These are phyloP conservation scores for Millerozyma acaciae DNA, from an alignment of 805 yeast genomes.

Conservation along the genomic window DNA sequence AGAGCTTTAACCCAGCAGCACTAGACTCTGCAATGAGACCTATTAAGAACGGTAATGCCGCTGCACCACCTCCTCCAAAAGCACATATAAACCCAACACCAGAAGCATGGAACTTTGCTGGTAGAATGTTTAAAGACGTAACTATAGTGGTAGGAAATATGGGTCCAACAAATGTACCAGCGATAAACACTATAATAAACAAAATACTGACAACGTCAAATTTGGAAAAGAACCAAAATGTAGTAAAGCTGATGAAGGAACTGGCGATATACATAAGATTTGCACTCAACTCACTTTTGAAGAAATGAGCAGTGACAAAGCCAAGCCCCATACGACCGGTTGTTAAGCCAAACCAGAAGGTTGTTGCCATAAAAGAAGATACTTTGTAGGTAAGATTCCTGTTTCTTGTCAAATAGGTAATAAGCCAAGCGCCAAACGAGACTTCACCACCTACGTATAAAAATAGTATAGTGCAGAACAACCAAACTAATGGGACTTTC, in stretches of 20 bases:
- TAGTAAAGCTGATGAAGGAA: slow-evolving; percentile 24
- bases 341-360: slow-evolving; percentile 51
- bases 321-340: slow-evolving; percentile 47
- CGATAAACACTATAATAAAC: slow-evolving; percentile 31
- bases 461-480: slow-evolving; percentile 41
- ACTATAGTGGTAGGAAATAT: slow-evolving; percentile 66
- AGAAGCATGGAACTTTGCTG: slow-evolving; percentile 53
- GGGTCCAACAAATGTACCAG: slow-evolving; percentile 54
- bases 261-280: slow-evolving; percentile 35
- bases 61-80: slow-evolving; percentile 81
- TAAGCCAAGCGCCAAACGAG: slow-evolving; percentile 52
- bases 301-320: slow-evolving; percentile 48
- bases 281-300: slow-evolving; percentile 45
- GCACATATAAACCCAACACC: slow-evolving; percentile 78
- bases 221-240: slow-evolving; percentile 32
- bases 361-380: slow-evolving; percentile 47
- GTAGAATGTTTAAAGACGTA: slow-evolving; percentile 59
- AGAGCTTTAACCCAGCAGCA: slow-evolving; percentile 26
- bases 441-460: slow-evolving; percentile 51
- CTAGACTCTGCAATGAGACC: slow-evolving; percentile 46
- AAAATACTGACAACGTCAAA: too few relatives aligned
- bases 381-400: slow-evolving; percentile 29
- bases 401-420: slow-evolving; percentile 43
- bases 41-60: slow-evolving; percentile 61
- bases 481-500: slow-evolving; percentile 34